A percentile compares a stretch with the other conserved stretches of the same genome.
Evolutionary conservation across 441 rosid species (phyloP).

Genomic region (Codiaeum variegatum): DNA sequence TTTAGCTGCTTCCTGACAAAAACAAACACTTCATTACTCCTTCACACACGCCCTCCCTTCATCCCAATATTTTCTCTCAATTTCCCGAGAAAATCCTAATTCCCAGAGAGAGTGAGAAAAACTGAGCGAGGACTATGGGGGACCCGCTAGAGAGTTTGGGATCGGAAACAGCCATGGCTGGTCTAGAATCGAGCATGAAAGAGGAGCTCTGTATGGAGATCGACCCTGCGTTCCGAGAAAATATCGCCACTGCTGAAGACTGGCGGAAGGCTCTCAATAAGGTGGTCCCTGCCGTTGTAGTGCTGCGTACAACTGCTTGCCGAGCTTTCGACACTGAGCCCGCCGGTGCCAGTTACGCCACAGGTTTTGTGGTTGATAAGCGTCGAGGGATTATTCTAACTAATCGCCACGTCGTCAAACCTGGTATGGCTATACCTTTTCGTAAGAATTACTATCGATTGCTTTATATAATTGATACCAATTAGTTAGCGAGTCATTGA

Average conservation of each 20-base stretch:
- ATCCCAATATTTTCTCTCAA: not conserved
- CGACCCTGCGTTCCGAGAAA: slow-evolving; percentile 38
- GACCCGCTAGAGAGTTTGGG: slow-evolving; percentile 53
- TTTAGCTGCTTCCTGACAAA: not conserved
- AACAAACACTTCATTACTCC: not conserved
- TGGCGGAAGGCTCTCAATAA: slow-evolving; percentile 74
- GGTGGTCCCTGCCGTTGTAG: slow-evolving; percentile 93
- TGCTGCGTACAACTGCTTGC: slow-evolving; percentile 75
- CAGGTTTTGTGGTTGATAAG: slow-evolving; percentile 91
- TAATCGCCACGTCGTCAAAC: slow-evolving; percentile 95
- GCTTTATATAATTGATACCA: not conserved
- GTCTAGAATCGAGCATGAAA: slow-evolving; percentile 42
- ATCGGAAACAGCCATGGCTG: slow-evolving; percentile 43
- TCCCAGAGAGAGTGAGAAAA: not conserved
- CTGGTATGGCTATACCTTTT: slow-evolving; percentile 38
- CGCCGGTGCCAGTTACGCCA: slow-evolving; percentile 76
- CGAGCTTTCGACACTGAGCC: slow-evolving; percentile 87
- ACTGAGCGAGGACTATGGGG: slow-evolving; percentile 34
- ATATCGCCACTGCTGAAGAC: slow-evolving; percentile 53
- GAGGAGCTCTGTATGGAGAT: slow-evolving; percentile 67
- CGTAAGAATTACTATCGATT: not conserved
- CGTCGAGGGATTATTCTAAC: slow-evolving; percentile 92
- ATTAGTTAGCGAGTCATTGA: too few species aligned
- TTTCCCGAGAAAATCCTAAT: not conserved
- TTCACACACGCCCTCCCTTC: not conserved